phyloP scores from a whole-genome alignment of 2,329 filamentous ascomycete genomes.

The Pseudogymnoascus sp. region DNA sequence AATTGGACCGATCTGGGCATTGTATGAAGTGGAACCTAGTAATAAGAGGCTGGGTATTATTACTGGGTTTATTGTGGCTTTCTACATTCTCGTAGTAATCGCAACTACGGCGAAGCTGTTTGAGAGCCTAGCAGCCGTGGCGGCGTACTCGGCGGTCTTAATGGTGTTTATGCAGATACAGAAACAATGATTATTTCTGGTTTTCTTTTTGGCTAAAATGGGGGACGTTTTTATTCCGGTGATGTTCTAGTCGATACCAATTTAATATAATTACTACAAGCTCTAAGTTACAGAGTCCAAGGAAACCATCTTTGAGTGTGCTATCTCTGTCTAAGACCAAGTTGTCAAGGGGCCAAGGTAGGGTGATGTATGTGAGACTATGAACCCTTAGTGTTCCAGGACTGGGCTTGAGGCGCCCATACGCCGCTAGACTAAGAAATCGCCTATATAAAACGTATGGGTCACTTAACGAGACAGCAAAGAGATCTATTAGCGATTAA shows the following conservation, averaged over 20 bases:
- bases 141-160: slow-evolving; percentile 12
- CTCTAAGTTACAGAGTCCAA: neutral
- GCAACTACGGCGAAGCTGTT: slow-evolving; percentile 5
- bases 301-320: neutral
- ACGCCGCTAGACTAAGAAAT: neutral
- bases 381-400: neutral
- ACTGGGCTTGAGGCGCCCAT: neutral
- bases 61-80: slow-evolving; percentile 11
- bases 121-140: slow-evolving; percentile 10
- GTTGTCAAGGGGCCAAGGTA: neutral
- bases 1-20: slow-evolving; percentile 12
- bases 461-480: neutral
- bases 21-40: neutral
- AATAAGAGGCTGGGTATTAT: slow-evolving; percentile 1
- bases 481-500: neutral
- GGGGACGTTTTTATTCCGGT: neutral
- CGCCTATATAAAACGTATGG: neutral
- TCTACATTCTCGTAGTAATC: slow-evolving; percentile 8
- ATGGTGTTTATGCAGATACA: slow-evolving; percentile 11
- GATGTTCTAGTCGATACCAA: neutral
- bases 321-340: neutral
- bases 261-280: neutral
- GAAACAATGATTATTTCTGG: neutral
- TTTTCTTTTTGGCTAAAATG: neutral
- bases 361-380: neutral